Base-by-base conservation (phyloP, 2,329 filamentous ascomycete species). In the Stenocarpella maydis region DNA sequence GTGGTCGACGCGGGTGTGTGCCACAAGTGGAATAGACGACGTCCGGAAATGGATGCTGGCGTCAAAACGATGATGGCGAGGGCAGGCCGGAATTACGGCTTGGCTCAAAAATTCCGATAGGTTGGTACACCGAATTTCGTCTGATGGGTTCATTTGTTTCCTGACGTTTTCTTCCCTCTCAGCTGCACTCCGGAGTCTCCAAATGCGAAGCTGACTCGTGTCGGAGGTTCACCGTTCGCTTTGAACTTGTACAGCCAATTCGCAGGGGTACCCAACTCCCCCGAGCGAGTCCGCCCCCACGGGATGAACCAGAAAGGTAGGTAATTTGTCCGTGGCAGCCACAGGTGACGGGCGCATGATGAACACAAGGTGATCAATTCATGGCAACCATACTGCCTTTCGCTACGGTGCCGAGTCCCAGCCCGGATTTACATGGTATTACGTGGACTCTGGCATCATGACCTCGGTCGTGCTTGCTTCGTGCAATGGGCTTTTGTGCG, bases 131-230 rank as follows among this genome's bases (percentile, higher is more conserved):
- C 49, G 66, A 47, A 58, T 43, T 69, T 65, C 67, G 61, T 66
- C 61, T 58, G 43, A 69, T 68, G 65, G n/a, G 41, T 52, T 61
- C 26, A 53, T 49, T 58, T 58, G 53, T 58, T 58, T 55, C 47
- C 52, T 49, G 52, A 70, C 49, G 67, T 43, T 67, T 65, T 68
- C 49, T 55, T 45, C 31, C n/a, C 31, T 39, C 65, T 63, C 50
- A 68, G 65, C 55, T 65, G 65, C 65, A 31, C 39, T 47, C 52
- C 39, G 58, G 65, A 65, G 49, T 55, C 55, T n/a, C 41, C 55
- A 64, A 63, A 55, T 68, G 65, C 49, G 47, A 68, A 49, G 58
- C 65, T 70, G 69, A 70, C 65, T 70, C 65, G 69, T 68, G 60
- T 64, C 47, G 31, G 41, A 24, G 58, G n/a, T 52, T 58, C 60